These are phyloP conservation scores for Diplodia corticola DNA, from an alignment of 2,329 filamentous ascomycete genomes.

Conservation along the genomic window DNA sequence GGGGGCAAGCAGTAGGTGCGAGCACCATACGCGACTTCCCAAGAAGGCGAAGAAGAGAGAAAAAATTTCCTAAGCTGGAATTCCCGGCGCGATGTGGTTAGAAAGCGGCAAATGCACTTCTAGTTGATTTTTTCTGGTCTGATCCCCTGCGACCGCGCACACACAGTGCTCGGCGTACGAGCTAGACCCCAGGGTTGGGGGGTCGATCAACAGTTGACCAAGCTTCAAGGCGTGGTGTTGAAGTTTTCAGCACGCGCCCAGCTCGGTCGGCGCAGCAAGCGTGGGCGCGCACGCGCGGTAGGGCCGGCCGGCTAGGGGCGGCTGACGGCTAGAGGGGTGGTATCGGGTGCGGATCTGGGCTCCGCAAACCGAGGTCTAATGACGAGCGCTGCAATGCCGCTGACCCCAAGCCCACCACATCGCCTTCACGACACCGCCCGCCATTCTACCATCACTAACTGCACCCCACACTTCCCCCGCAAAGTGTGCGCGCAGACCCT, in stretches of 20 bases:
- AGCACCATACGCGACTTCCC: background rate
- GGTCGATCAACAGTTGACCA: background rate
- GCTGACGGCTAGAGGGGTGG: background rate
- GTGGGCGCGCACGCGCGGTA: no score
- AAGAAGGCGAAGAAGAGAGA: background rate
- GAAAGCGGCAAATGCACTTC: background rate
- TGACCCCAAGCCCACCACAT: background rate
- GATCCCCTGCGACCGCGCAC: background rate
- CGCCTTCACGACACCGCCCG: background rate
- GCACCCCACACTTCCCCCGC: conserved; percentile 7
- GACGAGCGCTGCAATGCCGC: background rate
- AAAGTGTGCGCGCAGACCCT: background rate
- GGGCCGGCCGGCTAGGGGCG: background rate
- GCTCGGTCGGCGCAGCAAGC: background rate
- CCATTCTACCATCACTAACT: background rate
- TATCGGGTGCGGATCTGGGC: background rate
- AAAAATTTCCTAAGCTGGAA: background rate
- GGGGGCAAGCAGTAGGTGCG: background rate
- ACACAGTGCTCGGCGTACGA: background rate
- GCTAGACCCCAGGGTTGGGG: background rate
- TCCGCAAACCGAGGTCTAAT: background rate
- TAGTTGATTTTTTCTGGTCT: background rate
- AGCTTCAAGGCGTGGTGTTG: background rate
- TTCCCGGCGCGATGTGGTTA: no score
- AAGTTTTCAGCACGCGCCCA: background rate